Evolutionary conservation across 108 stramenopile species (phyloP).

Genomic region (Hondaea fermentalgiana): DNA sequence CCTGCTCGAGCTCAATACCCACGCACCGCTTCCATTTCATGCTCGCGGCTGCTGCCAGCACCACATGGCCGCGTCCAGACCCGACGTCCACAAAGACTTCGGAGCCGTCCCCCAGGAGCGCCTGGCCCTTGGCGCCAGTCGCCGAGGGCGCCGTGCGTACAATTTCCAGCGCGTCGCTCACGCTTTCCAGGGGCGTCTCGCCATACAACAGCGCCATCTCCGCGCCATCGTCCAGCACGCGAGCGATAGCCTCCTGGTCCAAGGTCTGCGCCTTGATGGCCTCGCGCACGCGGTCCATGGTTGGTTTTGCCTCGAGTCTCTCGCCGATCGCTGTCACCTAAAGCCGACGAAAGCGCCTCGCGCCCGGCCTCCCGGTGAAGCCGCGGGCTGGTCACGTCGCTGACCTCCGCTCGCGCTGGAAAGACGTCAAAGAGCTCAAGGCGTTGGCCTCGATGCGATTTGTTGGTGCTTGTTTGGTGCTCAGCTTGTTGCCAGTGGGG

Average conservation of each 20-base stretch:
- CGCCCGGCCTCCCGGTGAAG: too few species aligned
- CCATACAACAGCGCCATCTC: background rate
- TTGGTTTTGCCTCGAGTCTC: too few species aligned
- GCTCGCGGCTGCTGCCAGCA: background rate
- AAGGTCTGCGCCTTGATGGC: background rate
- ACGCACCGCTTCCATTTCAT: background rate
- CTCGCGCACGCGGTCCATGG: background rate
- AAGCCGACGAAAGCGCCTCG: too few species aligned
- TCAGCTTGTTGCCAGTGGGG: too few species aligned
- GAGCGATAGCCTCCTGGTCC: background rate
- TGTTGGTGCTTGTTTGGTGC: too few species aligned
- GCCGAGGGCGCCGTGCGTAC: background rate
- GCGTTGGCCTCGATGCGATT: too few species aligned
- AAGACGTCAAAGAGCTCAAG: too few species aligned
- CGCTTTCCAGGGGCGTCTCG: background rate
- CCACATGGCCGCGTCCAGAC: background rate
- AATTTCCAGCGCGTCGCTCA: background rate
- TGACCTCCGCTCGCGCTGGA: too few species aligned
- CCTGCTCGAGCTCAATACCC: background rate
- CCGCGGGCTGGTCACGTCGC: too few species aligned
- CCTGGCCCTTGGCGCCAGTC: background rate
- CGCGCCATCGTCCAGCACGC: background rate
- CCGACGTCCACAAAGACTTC: background rate
- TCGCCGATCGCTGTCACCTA: too few species aligned
- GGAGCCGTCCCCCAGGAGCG: background rate